Base-by-base conservation (phyloP, 2,329 filamentous ascomycete genomes). In the Microsporum canis region DNA sequence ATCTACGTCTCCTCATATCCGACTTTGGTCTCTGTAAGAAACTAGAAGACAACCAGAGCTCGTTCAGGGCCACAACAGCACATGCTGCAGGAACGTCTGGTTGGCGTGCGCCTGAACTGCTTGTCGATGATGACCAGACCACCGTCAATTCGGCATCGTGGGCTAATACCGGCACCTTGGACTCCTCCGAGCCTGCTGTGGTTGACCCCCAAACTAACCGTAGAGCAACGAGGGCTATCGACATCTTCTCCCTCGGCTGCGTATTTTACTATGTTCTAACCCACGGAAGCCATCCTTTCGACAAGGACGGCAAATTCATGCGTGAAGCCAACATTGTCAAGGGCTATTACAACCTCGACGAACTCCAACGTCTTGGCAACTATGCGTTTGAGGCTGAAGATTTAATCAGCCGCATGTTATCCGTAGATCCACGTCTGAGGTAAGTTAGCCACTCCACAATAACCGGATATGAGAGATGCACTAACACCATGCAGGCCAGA, bases 201-300 rank as follows among this genome's bases (percentile, higher is more conserved):
- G 77, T 84, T 23, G 72, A 82, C 78, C 76, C 79, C 69, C 66
- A 79, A 57, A 80, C 78, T 3, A 85, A 84, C 66, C 86, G 91
- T 62, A 88, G 94, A 58, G 92, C 95, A 5, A 99, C 95, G 53
- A 87, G 94, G 53, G 89, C 94, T 6, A 96, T 97, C 63, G 94
- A 99, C 71, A 96, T 99, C 31, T 99, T 99, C 77, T 96, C 91
- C 0, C 82, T 99, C 39, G 94, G 94, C 0, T 87, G 96, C 59
- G 91, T 99, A n/a, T 99, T 96, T 78, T 97, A 91, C 77, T 99
- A 96, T 72, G 91, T 97, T n/a, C 80, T 99, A 63, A 96, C 92
- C 1, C 88, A 91, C 64, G 94, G 94, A 14, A 84, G 82, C 1
- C 94, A 99, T 72, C 94, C 94, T 0, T 99, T 95, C 69, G 92